Percentiles rank a stretch among this genome's conserved stretches.
These are phyloP conservation scores for Coemansia sp. DNA, from an alignment of 192 early-diverging fungal genomes.

Conservation along the genomic window DNA sequence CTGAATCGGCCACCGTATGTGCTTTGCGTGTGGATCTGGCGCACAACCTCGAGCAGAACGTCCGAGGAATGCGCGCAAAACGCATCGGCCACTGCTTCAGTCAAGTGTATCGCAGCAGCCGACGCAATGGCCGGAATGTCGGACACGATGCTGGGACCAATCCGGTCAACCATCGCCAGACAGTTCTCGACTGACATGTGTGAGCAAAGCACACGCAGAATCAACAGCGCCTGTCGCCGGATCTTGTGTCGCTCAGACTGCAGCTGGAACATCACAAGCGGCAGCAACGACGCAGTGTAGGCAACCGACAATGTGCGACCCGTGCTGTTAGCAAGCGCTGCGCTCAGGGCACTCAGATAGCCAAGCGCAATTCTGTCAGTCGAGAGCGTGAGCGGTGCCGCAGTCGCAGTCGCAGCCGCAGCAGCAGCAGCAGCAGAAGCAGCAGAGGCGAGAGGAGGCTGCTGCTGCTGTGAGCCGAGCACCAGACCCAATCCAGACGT, in stretches of 20 bases:
- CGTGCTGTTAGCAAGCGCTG: slow-evolving; percentile 11
- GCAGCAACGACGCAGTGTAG: slow-evolving; percentile 27
- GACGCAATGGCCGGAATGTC: slow-evolving; percentile 44
- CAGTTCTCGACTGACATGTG: slow-evolving; percentile 21
- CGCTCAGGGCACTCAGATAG: slow-evolving; percentile 31
- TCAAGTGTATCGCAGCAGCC: slow-evolving; percentile 20
- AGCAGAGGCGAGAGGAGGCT: background rate
- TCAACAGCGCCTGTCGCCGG: slow-evolving; percentile 41
- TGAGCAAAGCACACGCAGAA: slow-evolving; percentile 35
- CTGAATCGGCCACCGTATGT: slow-evolving; percentile 11
- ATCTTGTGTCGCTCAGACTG: slow-evolving; percentile 27
- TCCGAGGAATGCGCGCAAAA: slow-evolving; percentile 25
- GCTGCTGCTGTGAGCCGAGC: slow-evolving; percentile 15
- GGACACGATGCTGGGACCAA: slow-evolving; percentile 45
- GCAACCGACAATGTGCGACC: slow-evolving; percentile 17
- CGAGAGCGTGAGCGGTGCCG: slow-evolving; percentile 10
- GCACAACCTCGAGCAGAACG: slow-evolving; percentile 33
- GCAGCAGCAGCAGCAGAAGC: no score
- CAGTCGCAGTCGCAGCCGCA: slow-evolving; percentile 1
- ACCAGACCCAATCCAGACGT: slow-evolving; percentile 40
- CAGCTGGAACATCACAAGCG: slow-evolving; percentile 41
- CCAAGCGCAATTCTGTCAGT: slow-evolving; percentile 36
- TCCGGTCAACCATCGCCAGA: slow-evolving; percentile 26
- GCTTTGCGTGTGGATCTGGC: slow-evolving; percentile 38
- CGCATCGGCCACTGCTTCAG: slow-evolving; percentile 23